These are phyloP conservation scores for Kodamaea sagamina DNA, from an alignment of 805 yeast species.

Conservation along the genomic window DNA sequence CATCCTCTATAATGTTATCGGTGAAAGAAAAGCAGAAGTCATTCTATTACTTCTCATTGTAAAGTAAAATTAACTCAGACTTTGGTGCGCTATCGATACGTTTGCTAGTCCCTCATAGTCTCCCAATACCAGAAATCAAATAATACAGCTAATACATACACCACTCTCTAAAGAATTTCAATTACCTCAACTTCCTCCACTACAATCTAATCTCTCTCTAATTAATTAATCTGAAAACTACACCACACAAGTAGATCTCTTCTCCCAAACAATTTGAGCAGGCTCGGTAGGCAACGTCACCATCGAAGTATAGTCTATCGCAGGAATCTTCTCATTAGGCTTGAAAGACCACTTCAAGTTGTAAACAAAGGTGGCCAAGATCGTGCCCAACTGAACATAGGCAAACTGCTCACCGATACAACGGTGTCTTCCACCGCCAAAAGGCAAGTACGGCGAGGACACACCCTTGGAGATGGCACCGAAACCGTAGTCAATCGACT, in stretches of 20 bases:
- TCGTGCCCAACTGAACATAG: conserved; percentile 84
- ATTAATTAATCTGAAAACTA: conserved; percentile 6
- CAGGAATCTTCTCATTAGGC: conserved; percentile 49
- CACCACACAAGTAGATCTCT: conserved; percentile 44
- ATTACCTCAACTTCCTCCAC: too few species aligned
- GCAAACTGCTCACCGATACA: conserved; percentile 99
- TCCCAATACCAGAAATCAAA: too few species aligned
- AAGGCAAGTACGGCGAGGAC: conserved; percentile 91
- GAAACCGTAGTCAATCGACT: conserved; percentile 87
- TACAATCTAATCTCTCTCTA: background rate
- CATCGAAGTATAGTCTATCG: conserved; percentile 84
- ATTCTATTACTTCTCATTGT: too few species aligned
- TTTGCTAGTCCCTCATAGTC: too few species aligned
- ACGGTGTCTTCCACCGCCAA: conserved; percentile 99
- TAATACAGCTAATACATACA: too few species aligned
- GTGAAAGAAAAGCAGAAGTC: too few species aligned
- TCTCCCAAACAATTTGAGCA: conserved; percentile 70
- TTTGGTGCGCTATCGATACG: too few species aligned
- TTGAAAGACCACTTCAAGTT: conserved; percentile 72
- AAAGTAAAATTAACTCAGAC: too few species aligned
- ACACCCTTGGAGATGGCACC: conserved; percentile 97
- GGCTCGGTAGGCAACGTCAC: conserved; percentile 87
- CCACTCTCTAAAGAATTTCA: too few species aligned
- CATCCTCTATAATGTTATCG: too few species aligned
- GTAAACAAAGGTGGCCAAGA: conserved; percentile 73